Percentiles rank a stretch among this genome's conserved stretches.
phyloP scores from a whole-genome alignment of 306 rosid species.

The Inga laurina region DNA sequence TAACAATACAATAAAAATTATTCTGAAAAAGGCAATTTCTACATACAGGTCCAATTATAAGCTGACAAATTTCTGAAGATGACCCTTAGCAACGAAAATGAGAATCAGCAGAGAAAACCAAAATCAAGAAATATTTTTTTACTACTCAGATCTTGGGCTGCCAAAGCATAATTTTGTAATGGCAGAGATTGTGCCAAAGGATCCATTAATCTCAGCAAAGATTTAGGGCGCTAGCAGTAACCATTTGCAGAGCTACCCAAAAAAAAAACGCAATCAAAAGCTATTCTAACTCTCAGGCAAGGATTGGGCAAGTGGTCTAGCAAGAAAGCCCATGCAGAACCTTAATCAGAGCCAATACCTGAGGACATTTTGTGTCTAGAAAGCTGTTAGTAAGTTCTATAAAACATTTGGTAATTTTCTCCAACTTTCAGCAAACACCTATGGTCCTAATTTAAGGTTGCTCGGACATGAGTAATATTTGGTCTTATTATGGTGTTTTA shows the following conservation, averaged over 20 bases:
- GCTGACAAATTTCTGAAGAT: not conserved
- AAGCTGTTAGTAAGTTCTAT: not conserved
- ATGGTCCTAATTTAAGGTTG: not conserved
- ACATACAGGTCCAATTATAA: not conserved
- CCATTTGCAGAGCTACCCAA: not conserved
- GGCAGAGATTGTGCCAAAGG: not conserved
- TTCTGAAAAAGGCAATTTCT: not conserved
- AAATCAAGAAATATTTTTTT: slow-evolving; percentile 18
- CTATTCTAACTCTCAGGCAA: not conserved
- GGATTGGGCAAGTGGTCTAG: not conserved
- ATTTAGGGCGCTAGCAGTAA: not conserved
- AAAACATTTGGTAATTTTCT: not conserved
- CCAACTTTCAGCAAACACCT: not conserved
- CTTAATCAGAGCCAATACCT: not conserved
- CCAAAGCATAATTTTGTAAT: not conserved
- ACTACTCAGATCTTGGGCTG: not conserved
- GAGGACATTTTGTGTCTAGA: not conserved
- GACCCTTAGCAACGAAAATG: not conserved
- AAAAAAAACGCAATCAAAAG: not conserved
- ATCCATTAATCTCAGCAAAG: slow-evolving; percentile 7
- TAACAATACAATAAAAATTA: not conserved
- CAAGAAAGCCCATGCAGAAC: not conserved
- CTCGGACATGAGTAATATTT: not conserved
- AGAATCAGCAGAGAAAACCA: not conserved
- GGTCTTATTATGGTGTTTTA: not conserved